Base-by-base conservation (phyloP, 179 eudicot species). In the Spinacia oleracea region DNA sequence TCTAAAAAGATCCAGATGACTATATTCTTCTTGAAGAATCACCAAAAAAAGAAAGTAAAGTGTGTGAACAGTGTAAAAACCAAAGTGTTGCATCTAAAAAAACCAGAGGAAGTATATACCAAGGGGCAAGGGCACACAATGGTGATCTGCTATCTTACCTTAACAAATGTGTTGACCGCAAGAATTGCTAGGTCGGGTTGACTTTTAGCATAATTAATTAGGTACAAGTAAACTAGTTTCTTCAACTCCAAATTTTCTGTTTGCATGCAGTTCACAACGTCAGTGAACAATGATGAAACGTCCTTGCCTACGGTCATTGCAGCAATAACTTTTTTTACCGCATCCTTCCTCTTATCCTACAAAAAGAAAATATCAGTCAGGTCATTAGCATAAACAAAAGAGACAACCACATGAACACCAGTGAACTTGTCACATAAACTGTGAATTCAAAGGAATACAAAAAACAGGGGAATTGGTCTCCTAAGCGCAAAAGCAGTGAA, bases 281-380 rank as follows among this genome's bases (percentile, higher is more conserved):
- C 98, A 55, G 98, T 96, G 85, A 96, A 96, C 78, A 96, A 86
- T 25, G 99, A 96, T 45, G 98, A 96, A 31, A 96, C 99, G 79
- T 96, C 99, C 83, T 96, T 96, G 76, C 98, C 99, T 77, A 96
- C 99, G 43, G 99, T 96, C 99, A 96, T 96, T 16, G 99, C 99
- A 74, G 98, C 99, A 88, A 93, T 96, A 77, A 96, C 99, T 86
- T 96, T 93, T 84, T 96, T 96, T 21, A 96, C 99, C 8, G 98
- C 99, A 96, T 96, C 99, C 87, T 93, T 96, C 77, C 99, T 87
- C 88, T 96, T 96, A 83, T 96, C 99, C 99, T 96, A 88, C 80
- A 77, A 51, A 55, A 50, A 70, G 56, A 80, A 69, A 35, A 70
- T 78, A 70, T 32, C 29, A 32, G 76, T 25, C 43, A 60, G 38